Percentiles rank a stretch among this genome's conserved stretches.
Conservation (phyloP, 495 filamentous ascomycete genomes). For the Geopyxis carbonaria region DNA sequence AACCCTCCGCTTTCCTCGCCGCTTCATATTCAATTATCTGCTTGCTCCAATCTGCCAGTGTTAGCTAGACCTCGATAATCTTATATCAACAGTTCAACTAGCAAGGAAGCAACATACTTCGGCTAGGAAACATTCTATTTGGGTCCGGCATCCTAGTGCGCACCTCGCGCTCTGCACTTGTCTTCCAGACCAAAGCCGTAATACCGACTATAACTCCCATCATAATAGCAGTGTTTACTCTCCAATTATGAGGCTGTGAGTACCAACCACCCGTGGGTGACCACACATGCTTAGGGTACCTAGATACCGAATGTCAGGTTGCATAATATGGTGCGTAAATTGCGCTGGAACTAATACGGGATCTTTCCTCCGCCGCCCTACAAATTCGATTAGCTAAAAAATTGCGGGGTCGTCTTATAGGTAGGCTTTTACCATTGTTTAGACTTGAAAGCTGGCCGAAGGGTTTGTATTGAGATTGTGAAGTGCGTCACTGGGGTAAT, state of each 20-base stretch:
- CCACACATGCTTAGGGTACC: constrained; percentile 98
- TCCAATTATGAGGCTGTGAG: constrained; percentile 85
- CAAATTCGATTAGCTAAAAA: too few relatives aligned
- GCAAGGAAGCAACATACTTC: constrained; percentile 53
- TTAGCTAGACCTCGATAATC: constrained; percentile 9
- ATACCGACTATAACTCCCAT: constrained; percentile 55
- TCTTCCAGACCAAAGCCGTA: constrained; percentile 52
- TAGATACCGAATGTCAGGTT: too few relatives aligned
- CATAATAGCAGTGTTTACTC: constrained; percentile 76
- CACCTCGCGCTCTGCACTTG: constrained; percentile 69
- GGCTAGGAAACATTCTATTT: constrained; percentile 79
- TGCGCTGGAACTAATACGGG: too few relatives aligned
- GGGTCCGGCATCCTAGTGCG: constrained; percentile 74
- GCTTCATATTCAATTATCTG: constrained; percentile 81
- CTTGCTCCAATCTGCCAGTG: constrained; percentile 59
- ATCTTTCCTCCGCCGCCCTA: too few relatives aligned
- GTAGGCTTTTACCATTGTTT: too few relatives aligned
- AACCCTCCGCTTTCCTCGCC: constrained; percentile 39
- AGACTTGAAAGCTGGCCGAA: too few relatives aligned
- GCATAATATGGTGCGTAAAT: too few relatives aligned
- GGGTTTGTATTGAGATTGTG: too few relatives aligned
- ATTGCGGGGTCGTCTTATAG: too few relatives aligned
- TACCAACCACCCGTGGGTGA: constrained; percentile 98
- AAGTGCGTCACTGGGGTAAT: too few relatives aligned
- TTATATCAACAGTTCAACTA: not conserved